Conservation (phyloP, 1,284 basidiomycete species). For the Dichomitus squalens region DNA sequence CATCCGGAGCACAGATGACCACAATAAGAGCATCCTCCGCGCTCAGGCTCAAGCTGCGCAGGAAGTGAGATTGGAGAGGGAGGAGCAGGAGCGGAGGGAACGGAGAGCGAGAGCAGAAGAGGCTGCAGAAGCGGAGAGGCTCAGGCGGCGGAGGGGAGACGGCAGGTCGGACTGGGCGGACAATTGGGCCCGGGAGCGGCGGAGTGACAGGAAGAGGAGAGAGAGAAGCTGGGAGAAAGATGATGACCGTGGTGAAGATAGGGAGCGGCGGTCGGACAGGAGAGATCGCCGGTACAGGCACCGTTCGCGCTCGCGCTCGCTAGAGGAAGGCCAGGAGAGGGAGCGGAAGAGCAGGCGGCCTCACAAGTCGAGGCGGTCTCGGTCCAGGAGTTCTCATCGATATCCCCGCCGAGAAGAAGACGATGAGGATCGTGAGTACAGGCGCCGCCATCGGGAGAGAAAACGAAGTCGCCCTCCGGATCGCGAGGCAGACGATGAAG, state of each 20-base stretch:
- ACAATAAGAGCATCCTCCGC: slow-evolving; percentile 82
- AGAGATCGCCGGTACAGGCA: slow-evolving; percentile 23
- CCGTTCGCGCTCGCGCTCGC: slow-evolving; percentile 28
- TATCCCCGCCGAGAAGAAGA: slow-evolving; percentile 11
- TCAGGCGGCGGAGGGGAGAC: slow-evolving; percentile 45
- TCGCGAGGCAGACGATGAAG: slow-evolving; percentile 23
- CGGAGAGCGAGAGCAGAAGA: slow-evolving; percentile 67
- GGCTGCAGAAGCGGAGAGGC: slow-evolving; percentile 63
- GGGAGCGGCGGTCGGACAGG: slow-evolving; percentile 35
- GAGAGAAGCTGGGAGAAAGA: slow-evolving; percentile 43
- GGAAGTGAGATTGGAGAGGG: slow-evolving; percentile 65
- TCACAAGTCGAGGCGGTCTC: slow-evolving; percentile 11
- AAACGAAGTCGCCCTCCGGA: slow-evolving; percentile 22
- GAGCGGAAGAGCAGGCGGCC: slow-evolving; percentile 19
- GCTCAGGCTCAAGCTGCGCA: slow-evolving; percentile 77
- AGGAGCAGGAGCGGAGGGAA: slow-evolving; percentile 64
- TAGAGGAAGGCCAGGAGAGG: slow-evolving; percentile 7
- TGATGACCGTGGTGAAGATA: slow-evolving; percentile 47
- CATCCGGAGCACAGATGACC: slow-evolving; percentile 89
- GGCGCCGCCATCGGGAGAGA: slow-evolving; percentile 19
- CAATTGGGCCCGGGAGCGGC: slow-evolving; percentile 29
- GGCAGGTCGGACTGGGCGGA: slow-evolving; percentile 34
- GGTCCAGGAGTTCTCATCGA: slow-evolving; percentile 9
- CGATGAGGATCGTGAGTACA: slow-evolving; percentile 10
- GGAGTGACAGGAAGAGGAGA: slow-evolving; percentile 34